A percentile compares a stretch with the other conserved stretches of the same genome.
phyloP scores from a whole-genome alignment of 2,329 filamentous ascomycete genomes.

The Xylaria arbuscula region DNA sequence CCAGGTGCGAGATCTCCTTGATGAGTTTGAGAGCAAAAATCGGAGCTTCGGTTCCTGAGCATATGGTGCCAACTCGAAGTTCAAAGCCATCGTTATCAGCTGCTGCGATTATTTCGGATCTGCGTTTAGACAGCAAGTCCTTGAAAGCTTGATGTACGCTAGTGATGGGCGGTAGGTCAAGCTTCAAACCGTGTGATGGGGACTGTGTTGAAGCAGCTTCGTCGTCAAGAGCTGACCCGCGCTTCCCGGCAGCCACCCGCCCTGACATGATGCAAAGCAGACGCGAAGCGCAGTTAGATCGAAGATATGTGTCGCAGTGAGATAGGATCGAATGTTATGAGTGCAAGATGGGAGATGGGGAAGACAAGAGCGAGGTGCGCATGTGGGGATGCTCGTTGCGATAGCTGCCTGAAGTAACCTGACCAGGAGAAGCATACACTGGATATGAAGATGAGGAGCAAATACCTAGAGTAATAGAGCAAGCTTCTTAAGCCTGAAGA shows the following conservation, averaged over 20 bases:
- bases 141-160: constrained; percentile 47
- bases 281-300: background rate
- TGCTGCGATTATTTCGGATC: constrained; percentile 41
- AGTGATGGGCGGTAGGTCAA: constrained; percentile 43
- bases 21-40: constrained; percentile 73
- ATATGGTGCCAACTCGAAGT: constrained; percentile 74
- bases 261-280: constrained; percentile 19
- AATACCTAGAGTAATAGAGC: background rate
- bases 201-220: background rate
- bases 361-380: background rate
- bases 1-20: constrained; percentile 54
- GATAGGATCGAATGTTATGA: background rate
- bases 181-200: constrained; percentile 35
- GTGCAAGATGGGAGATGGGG: background rate
- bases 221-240: background rate
- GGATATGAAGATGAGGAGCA: background rate
- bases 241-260: too few species aligned
- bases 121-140: constrained; percentile 43
- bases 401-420: constrained; percentile 1
- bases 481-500: constrained; percentile 1
- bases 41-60: constrained; percentile 81
- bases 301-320: background rate
- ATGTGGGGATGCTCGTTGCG: constrained; percentile 9
- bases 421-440: constrained; percentile 2
- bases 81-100: constrained; percentile 45